Evolutionary conservation across 1,284 basidiomycete genomes (phyloP).

Genomic region (Austropuccinia psidii): DNA sequence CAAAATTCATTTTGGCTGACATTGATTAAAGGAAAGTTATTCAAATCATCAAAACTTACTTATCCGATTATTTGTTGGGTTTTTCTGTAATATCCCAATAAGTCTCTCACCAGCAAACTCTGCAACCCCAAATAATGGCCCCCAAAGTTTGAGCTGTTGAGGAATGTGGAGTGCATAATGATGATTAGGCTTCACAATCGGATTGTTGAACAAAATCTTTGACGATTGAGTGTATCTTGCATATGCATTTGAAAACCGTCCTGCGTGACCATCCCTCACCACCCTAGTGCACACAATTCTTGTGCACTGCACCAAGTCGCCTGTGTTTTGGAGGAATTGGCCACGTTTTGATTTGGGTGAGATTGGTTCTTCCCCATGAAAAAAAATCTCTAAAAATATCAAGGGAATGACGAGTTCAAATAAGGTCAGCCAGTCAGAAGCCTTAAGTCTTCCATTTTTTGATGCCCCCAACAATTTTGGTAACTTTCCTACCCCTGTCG

Average conservation of each 20-base stretch:
- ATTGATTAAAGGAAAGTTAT: no score
- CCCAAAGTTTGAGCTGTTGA: slow-evolving; percentile 33
- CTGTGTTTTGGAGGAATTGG: slow-evolving; percentile 8
- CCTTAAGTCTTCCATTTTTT: slow-evolving; percentile 17
- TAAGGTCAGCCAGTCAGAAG: slow-evolving; percentile 5
- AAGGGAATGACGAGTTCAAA: slow-evolving; percentile 5
- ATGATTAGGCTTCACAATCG: slow-evolving; percentile 35
- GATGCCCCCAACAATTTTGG: neutral
- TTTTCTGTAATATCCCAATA: slow-evolving; percentile 35
- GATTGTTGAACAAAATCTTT: slow-evolving; percentile 12
- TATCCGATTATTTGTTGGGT: slow-evolving; percentile 21
- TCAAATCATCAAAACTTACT: no score
- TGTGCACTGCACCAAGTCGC: slow-evolving; percentile 33
- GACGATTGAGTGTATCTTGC: slow-evolving; percentile 21
- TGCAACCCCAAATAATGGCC: slow-evolving; percentile 29
- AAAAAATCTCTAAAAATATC: neutral
- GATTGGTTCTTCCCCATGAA: neutral
- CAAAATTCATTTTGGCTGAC: no score
- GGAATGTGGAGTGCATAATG: slow-evolving; percentile 38
- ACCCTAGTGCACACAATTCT: slow-evolving; percentile 27
- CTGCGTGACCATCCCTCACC: neutral
- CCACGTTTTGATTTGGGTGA: neutral
- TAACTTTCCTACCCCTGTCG: neutral
- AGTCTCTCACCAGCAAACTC: slow-evolving; percentile 36
- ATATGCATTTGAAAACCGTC: slow-evolving; percentile 5